Base-by-base conservation (phyloP, 768 basidiomycete genomes). In the Strobilomyces dryophilus region DNA sequence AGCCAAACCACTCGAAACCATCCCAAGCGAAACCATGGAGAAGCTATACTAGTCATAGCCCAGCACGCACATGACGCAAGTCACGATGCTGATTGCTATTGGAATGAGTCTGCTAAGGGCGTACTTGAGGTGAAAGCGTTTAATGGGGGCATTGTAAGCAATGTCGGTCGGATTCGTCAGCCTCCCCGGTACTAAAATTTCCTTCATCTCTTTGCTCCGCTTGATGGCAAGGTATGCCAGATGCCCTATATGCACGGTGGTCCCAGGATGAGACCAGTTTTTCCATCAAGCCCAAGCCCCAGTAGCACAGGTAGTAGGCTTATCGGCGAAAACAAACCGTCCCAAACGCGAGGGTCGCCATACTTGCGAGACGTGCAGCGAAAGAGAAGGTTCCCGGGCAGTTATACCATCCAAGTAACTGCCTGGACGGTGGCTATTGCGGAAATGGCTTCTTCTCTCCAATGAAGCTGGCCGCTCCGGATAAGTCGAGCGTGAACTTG, bases 341-440 rank as follows among this genome's bases (percentile, higher is more conserved):
- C 51, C 65, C 66, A 71, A 39, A 61, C 49, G n/a, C 57, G 58
- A 1, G 62, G 52, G 14, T 59, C 1, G 65, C 61, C 46, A 73
- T 63, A 10, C 59, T 58, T 2, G 66, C 66, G 47, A 71, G 71
- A 9, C 61, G 59, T 42, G 60, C 66, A 18, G 71, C 72, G 35
- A 73, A 58, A 5, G 49, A 47, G 34, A 66, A 69, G 10, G 54
- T 63, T 29, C 71, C 72, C 0, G 70, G 71, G n/a, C 63, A 69
- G 47, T 73, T 73, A 27, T 72, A 72, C 67, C 67, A 72, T 17
- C 71, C 72, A 14, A 73, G 51, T 68, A 67, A 73, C 35, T 61
- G 64, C 46, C 66, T 63, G 72, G 14, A 73, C 61, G 24, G 66
- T 62, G 11, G 63, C 60, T 61, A 73, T 71, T 26, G 71, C 69